These are phyloP conservation scores for Hyphodiscus hymeniophilus DNA, from an alignment of 495 filamentous ascomycete genomes.

Conservation along the genomic window DNA sequence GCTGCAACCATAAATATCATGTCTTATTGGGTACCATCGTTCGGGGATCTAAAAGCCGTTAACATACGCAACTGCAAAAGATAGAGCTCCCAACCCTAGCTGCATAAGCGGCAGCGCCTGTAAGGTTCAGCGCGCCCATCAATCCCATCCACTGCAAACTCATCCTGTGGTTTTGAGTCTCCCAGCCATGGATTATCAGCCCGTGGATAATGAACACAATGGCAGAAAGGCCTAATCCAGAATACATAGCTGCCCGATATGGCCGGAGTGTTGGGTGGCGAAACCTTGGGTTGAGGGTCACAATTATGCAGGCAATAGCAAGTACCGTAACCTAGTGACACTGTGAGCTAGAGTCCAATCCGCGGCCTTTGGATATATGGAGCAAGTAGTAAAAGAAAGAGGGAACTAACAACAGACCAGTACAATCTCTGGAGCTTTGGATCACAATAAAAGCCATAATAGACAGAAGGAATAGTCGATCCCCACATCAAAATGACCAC, in stretches of 20 bases:
- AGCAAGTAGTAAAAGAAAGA: too few species aligned
- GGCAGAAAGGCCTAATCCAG: constrained; percentile 73
- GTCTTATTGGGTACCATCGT: constrained; percentile 45
- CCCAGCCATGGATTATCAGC: constrained; percentile 49
- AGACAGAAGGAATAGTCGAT: too few species aligned
- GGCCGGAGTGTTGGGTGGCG: constrained; percentile 71
- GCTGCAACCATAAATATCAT: constrained; percentile 65
- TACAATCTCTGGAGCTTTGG: too few species aligned
- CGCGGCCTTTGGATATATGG: too few species aligned
- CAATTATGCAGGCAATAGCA: constrained; percentile 60
- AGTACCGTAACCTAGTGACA: too few species aligned
- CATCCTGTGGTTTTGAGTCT: constrained; percentile 59
- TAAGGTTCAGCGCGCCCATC: constrained; percentile 59
- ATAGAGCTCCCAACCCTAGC: constrained; percentile 10
- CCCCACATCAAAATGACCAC: background rate
- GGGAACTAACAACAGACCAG: background rate
- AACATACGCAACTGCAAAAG: constrained; percentile 66
- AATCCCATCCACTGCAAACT: constrained; percentile 74
- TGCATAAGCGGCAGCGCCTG: constrained; percentile 50
- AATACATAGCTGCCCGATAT: constrained; percentile 82
- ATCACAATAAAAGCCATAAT: too few species aligned
- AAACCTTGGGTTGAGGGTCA: constrained; percentile 67
- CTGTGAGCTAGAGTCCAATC: too few species aligned
- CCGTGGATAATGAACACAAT: constrained; percentile 49
- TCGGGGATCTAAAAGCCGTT: constrained; percentile 55